Percentiles rank a stretch among this genome's conserved stretches.
Conservation (phyloP, 441 rosid species). For the Adansonia rubrostipa region DNA sequence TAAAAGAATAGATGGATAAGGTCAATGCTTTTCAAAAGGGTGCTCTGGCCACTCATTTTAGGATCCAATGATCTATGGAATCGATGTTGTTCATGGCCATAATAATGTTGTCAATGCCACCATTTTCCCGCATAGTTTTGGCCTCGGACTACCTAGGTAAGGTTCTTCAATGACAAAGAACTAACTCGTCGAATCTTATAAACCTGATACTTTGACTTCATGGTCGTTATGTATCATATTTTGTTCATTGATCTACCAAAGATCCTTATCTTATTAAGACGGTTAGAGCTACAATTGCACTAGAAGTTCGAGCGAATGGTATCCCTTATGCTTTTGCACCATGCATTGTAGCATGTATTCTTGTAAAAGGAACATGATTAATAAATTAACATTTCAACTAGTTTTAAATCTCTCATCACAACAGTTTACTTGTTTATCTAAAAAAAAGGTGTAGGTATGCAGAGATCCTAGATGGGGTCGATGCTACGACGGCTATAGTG, state of each 20-base stretch:
- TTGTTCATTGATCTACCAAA: conserved; percentile 28
- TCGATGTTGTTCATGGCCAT: not conserved
- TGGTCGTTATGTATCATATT: not conserved
- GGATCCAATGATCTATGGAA: conserved; percentile 11
- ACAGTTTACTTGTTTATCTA: not conserved
- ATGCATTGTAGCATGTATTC: conserved; percentile 67
- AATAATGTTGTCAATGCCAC: conserved; percentile 14
- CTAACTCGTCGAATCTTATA: not conserved
- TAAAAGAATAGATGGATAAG: not conserved
- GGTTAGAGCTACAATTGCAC: conserved; percentile 70
- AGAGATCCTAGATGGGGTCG: conserved; percentile 24
- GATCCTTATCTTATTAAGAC: conserved; percentile 55
- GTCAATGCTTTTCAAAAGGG: not conserved
- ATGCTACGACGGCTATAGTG: conserved; percentile 22
- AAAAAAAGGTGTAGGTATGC: conserved; percentile 6
- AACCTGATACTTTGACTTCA: not conserved
- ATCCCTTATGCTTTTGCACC: conserved; percentile 75
- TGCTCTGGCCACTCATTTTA: not conserved
- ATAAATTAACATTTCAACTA: not conserved
- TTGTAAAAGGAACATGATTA: not conserved
- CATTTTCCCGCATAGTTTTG: conserved; percentile 4
- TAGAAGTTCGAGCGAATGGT: conserved; percentile 72
- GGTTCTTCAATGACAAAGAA: not conserved
- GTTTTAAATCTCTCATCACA: not conserved
- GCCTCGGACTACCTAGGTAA: conserved; percentile 2